Evolutionary conservation across 2,329 filamentous ascomycete genomes (phyloP).

Genomic region (Calonectria multiphialidica): DNA sequence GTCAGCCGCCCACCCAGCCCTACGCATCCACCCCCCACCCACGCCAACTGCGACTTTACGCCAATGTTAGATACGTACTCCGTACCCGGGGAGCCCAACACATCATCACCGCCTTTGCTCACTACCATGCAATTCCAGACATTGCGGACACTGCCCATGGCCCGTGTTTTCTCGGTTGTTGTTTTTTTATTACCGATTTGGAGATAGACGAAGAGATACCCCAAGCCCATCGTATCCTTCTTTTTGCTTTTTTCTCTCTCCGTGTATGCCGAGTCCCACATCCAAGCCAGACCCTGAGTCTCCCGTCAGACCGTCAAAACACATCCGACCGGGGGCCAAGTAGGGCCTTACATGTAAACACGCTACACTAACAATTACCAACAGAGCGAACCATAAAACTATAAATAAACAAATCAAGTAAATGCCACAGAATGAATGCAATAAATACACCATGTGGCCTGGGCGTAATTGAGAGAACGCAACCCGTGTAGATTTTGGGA

Average conservation of each 20-base stretch:
- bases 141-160: background rate
- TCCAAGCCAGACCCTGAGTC: background rate
- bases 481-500: too few species aligned
- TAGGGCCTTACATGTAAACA: background rate
- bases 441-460: too few species aligned
- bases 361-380: background rate
- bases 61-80: background rate
- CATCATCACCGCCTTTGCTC: background rate
- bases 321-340: background rate
- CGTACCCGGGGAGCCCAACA: background rate
- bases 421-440: too few species aligned
- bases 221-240: background rate
- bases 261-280: background rate
- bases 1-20: slow-evolving; percentile 24
- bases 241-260: background rate
- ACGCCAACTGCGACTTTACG: background rate
- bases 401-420: too few species aligned
- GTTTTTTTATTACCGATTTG: too few species aligned
- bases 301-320: background rate
- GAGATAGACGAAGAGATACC: too few species aligned
- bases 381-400: background rate
- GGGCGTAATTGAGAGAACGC: too few species aligned
- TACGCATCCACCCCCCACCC: slow-evolving; percentile 2
- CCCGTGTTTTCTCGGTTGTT: too few species aligned
- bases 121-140: background rate